phyloP scores from a whole-genome alignment of 2,329 filamentous ascomycete species.

The Neophaeococcomyces mojaviensis region DNA sequence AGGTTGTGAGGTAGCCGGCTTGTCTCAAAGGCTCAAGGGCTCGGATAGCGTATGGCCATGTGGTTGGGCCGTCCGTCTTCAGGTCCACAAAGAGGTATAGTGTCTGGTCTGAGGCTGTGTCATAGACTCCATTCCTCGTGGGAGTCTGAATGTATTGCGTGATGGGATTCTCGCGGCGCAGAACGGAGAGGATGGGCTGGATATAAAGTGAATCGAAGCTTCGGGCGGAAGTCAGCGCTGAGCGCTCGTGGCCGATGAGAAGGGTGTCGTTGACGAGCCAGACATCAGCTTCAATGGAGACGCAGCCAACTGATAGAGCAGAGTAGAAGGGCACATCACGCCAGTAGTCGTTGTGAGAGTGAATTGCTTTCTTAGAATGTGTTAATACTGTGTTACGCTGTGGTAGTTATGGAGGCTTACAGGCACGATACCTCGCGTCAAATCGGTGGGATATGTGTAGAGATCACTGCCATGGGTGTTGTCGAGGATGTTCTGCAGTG shows the following conservation, averaged over 20 bases:
- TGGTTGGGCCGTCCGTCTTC: conserved; percentile 50
- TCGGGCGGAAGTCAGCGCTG: conserved; percentile 29
- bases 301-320: conserved; percentile 34
- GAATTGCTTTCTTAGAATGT: conserved; percentile 23
- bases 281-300: conserved; percentile 41
- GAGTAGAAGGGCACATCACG: conserved; percentile 33
- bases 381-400: not conserved
- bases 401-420: conserved; percentile 21
- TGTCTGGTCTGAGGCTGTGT: conserved; percentile 48
- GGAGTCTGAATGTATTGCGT: conserved; percentile 44
- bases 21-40: conserved; percentile 51
- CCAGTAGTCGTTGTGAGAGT: conserved; percentile 41
- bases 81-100: conserved; percentile 59
- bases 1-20: conserved; percentile 46
- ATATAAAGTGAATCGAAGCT: conserved; percentile 36
- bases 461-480: conserved; percentile 19
- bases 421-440: conserved; percentile 31
- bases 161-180: conserved; percentile 50
- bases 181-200: conserved; percentile 48
- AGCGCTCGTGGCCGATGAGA: conserved; percentile 35
- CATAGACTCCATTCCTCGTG: conserved; percentile 54
- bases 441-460: conserved; percentile 30
- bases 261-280: conserved; percentile 36
- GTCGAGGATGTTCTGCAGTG: conserved; percentile 22
- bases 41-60: conserved; percentile 49